These are phyloP conservation scores for Tylopilus rubrobrunneus DNA, from an alignment of 768 basidiomycete species.

Conservation along the genomic window DNA sequence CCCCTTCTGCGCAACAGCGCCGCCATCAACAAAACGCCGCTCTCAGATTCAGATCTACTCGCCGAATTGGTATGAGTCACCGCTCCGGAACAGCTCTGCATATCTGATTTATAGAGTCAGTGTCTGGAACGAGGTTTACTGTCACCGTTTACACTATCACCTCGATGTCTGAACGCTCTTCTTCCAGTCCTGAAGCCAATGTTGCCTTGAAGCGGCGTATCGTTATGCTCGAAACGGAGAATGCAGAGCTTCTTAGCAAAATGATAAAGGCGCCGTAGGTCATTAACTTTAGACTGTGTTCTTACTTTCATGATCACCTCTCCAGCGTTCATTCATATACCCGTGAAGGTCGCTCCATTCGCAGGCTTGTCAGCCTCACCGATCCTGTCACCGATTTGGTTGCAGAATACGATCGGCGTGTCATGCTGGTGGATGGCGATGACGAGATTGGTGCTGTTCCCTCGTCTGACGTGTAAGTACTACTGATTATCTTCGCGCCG, in stretches of 20 bases:
- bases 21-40: no score
- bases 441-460: background rate
- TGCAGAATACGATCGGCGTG: conserved; percentile 2
- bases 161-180: no score
- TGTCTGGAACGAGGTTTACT: no score
- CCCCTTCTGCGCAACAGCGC: no score
- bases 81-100: no score
- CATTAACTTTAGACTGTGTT: no score
- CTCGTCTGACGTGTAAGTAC: no score
- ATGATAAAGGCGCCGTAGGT: background rate
- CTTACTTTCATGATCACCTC: no score
- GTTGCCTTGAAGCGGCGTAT: conserved; percentile 1
- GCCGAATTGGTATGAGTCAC: no score
- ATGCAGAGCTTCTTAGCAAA: background rate
- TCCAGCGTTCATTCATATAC: background rate
- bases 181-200: background rate
- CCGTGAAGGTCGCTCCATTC: conserved; percentile 6
- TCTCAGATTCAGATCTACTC: no score
- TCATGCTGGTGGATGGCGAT: background rate
- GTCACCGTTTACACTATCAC: no score
- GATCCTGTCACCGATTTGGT: conserved; percentile 4
- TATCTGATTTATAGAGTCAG: no score
- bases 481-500: background rate
- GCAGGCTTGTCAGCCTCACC: conserved; percentile 5
- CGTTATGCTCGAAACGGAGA: conserved; percentile 6